phyloP scores from a whole-genome alignment of 805 yeast species.

The Wickerhamomyces xylosicus region DNA sequence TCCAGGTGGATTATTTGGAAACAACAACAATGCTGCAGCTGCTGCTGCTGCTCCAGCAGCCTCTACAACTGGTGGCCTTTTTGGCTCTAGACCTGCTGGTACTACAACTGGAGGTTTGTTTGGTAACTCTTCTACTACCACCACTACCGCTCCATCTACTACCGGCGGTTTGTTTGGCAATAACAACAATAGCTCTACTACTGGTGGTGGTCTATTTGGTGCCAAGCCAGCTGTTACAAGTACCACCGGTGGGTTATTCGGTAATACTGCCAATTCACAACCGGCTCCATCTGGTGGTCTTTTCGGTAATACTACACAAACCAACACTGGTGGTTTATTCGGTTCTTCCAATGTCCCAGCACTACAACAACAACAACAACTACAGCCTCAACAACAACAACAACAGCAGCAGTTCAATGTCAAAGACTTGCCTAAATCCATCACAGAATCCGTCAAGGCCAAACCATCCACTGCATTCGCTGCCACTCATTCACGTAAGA shows the following conservation, averaged over 20 bases:
- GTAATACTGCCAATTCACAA: conserved; percentile 3
- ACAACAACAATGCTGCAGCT: not conserved
- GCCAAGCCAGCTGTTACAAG: conserved; percentile 10
- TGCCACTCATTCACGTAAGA: conserved; percentile 9
- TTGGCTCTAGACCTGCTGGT: conserved; percentile 14
- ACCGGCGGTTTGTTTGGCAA: conserved; percentile 13
- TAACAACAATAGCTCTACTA: conserved; percentile 4
- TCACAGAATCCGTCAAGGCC: conserved; percentile 22
- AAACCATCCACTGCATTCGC: conserved; percentile 2
- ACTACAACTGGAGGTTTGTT: conserved; percentile 12
- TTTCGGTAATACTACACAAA: conserved; percentile 7
- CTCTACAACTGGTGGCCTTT: conserved; percentile 2
- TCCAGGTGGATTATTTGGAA: not conserved
- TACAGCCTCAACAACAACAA: conserved; percentile 17
- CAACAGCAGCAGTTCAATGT: conserved; percentile 20
- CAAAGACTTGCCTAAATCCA: conserved; percentile 27
- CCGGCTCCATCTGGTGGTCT: conserved; percentile 6
- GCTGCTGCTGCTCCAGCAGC: conserved; percentile 1
- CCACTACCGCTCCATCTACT: conserved; percentile 1
- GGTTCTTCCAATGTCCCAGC: not conserved
- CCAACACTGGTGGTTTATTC: conserved; percentile 2
- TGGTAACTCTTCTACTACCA: conserved; percentile 3
- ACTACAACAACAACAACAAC: conserved; percentile 2
- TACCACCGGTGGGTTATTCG: conserved; percentile 11
- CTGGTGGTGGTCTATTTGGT: conserved; percentile 21